phyloP scores from a whole-genome alignment of 2,329 filamentous ascomycete species.

The Neodidymelliopsis sp. region DNA sequence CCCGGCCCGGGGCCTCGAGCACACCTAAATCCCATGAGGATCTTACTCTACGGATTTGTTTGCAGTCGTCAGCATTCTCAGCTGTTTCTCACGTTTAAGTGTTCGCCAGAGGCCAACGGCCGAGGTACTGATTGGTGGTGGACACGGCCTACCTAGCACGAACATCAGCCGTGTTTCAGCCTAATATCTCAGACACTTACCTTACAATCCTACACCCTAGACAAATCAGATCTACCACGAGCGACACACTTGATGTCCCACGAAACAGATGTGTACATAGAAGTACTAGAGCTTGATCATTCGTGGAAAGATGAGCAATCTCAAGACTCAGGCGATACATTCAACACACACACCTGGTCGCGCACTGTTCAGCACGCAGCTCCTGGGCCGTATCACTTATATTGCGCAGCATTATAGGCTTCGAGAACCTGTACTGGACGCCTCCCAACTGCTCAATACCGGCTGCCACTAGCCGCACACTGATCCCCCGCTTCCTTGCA shows the following conservation, averaged over 20 bases:
- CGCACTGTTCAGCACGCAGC: constrained; percentile 8
- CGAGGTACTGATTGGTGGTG: neutral
- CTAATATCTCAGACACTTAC: constrained; percentile 32
- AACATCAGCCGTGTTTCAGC: constrained; percentile 30
- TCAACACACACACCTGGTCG: neutral
- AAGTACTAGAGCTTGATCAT: neutral
- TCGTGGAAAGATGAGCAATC: constrained; percentile 7
- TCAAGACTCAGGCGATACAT: neutral
- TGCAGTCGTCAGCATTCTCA: neutral
- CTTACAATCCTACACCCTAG: constrained; percentile 17
- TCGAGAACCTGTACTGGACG: constrained; percentile 2
- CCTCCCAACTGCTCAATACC: neutral
- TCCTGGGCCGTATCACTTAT: constrained; percentile 4
- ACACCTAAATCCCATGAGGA: neutral
- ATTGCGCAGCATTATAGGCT: constrained; percentile 3
- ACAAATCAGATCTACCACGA: constrained; percentile 14
- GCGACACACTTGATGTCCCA: constrained; percentile 1
- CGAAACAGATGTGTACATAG: constrained; percentile 5
- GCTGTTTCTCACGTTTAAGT: neutral
- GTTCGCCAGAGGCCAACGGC: neutral
- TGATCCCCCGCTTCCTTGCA: neutral
- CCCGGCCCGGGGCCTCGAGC: constrained; percentile 4
- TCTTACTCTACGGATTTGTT: neutral
- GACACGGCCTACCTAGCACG: neutral
- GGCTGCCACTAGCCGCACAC: neutral